These are phyloP conservation scores for Acanthamoeba divionensis DNA, from an alignment of 208 protist genomes.

Conservation along the genomic window DNA sequence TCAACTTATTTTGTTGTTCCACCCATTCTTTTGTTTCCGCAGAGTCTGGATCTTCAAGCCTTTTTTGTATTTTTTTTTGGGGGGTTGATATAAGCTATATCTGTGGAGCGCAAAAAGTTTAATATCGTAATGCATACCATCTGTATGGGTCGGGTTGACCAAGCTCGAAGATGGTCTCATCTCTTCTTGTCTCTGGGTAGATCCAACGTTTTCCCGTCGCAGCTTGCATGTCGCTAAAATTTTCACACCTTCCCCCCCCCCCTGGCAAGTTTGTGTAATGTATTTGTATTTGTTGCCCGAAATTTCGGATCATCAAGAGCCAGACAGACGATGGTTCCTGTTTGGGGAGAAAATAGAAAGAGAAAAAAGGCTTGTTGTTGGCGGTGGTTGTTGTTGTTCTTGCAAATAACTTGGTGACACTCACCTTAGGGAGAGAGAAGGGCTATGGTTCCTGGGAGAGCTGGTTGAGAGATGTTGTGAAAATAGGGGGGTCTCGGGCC, in stretches of 20 bases:
- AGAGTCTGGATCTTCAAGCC: constrained; percentile 59
- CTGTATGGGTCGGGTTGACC: constrained; percentile 45
- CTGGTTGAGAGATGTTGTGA: background rate
- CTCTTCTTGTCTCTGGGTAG: constrained; percentile 59
- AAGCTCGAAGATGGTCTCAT: constrained; percentile 50
- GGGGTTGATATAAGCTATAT: background rate
- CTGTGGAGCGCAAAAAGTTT: background rate
- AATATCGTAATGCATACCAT: background rate
- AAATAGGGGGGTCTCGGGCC: constrained; percentile 2
- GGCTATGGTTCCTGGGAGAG: background rate
- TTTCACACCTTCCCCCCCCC: no score
- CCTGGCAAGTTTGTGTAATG: no score
- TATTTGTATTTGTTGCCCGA: background rate
- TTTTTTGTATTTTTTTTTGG: constrained; percentile 39
- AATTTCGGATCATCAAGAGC: background rate
- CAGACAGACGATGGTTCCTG: background rate
- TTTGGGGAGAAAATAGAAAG: background rate
- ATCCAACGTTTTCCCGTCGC: no score
- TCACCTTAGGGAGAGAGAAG: background rate
- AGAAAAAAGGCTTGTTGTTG: background rate
- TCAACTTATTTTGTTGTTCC: constrained; percentile 60
- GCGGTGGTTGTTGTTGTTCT: background rate
- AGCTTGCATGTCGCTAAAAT: no score
- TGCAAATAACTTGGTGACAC: no score
- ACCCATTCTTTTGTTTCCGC: constrained; percentile 28